Percentiles rank a stretch among this genome's conserved stretches.
These are phyloP conservation scores for Cyclocybe cylindracea DNA, from an alignment of 768 basidiomycete genomes.

Conservation along the genomic window DNA sequence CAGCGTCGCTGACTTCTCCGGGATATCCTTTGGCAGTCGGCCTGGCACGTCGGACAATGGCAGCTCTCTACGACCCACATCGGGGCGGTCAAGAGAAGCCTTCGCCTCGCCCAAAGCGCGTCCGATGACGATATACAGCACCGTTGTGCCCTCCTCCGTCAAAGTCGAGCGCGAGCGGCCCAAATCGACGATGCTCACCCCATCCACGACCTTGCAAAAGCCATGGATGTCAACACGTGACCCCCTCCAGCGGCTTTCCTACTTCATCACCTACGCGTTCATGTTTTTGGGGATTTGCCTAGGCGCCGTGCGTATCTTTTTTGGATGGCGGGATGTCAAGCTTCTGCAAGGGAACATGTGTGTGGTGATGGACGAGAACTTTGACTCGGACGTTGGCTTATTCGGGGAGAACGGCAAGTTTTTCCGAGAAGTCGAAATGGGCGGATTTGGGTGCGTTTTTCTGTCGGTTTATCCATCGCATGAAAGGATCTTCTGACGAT, in stretches of 20 bases:
- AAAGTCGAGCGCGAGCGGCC: constrained; percentile 44
- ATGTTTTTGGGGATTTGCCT: constrained; percentile 57
- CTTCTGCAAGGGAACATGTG: constrained; percentile 51
- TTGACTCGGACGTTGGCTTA: constrained; percentile 52
- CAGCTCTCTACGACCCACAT: constrained; percentile 34
- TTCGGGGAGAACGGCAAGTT: constrained; percentile 70
- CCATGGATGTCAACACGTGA: constrained; percentile 67
- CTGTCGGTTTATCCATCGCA: not conserved
- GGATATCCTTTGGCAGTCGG: constrained; percentile 37
- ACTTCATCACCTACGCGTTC: constrained; percentile 61
- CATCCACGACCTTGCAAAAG: constrained; percentile 44
- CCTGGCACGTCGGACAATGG: constrained; percentile 29
- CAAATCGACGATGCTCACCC: constrained; percentile 51
- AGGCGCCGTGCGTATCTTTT: constrained; percentile 56
- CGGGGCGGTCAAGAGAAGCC: constrained; percentile 48
- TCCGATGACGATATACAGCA: constrained; percentile 55
- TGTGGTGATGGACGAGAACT: constrained; percentile 78
- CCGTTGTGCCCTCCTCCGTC: constrained; percentile 38
- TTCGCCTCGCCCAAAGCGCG: constrained; percentile 62
- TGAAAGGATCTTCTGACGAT: constrained; percentile 8
- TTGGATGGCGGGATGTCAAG: constrained; percentile 55
- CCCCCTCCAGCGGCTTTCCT: constrained; percentile 54
- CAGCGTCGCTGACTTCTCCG: constrained; percentile 45
- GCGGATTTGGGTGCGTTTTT: constrained; percentile 75
- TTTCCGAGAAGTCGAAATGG: constrained; percentile 79